Percentiles rank a stretch among this genome's conserved stretches.
phyloP scores from a whole-genome alignment of 495 filamentous ascomycete species.

The Penicillium flavigenum region DNA sequence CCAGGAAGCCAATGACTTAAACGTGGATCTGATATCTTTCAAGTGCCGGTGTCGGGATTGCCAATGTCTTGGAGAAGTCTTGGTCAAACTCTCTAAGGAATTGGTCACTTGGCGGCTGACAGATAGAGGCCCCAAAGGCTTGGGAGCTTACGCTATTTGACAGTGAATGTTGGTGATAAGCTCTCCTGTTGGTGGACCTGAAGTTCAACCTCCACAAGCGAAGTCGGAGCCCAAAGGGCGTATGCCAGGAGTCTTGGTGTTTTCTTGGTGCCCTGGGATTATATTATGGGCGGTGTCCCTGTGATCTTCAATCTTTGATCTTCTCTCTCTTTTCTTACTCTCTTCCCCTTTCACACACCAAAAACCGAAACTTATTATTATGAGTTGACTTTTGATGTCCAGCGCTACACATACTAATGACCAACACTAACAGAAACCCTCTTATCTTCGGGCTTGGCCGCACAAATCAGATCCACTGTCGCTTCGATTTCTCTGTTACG shows the following conservation, averaged over 20 bases:
- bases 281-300: conserved; percentile 9
- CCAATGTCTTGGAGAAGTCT: not conserved
- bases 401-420: conserved; percentile 20
- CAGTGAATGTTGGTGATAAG: not conserved
- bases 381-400: not conserved
- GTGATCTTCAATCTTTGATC: conserved; percentile 3
- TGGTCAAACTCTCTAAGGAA: not conserved
- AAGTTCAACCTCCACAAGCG: conserved; percentile 9
- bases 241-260: conserved; percentile 6
- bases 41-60: not conserved
- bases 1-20: too few species aligned
- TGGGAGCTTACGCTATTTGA: not conserved
- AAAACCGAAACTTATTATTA: too few species aligned
- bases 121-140: not conserved
- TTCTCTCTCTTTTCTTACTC: not conserved
- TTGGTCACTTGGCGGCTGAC: not conserved
- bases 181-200: conserved; percentile 14
- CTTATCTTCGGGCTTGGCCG: conserved; percentile 25
- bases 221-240: conserved; percentile 28
- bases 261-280: not conserved
- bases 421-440: conserved; percentile 25
- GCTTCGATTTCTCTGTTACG: conserved; percentile 23
- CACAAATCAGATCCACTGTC: conserved; percentile 22
- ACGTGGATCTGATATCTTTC: too few species aligned
- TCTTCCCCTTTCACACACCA: not conserved